Base-by-base conservation (phyloP, 768 basidiomycete species). In the Hydnomerulius pinastri region DNA sequence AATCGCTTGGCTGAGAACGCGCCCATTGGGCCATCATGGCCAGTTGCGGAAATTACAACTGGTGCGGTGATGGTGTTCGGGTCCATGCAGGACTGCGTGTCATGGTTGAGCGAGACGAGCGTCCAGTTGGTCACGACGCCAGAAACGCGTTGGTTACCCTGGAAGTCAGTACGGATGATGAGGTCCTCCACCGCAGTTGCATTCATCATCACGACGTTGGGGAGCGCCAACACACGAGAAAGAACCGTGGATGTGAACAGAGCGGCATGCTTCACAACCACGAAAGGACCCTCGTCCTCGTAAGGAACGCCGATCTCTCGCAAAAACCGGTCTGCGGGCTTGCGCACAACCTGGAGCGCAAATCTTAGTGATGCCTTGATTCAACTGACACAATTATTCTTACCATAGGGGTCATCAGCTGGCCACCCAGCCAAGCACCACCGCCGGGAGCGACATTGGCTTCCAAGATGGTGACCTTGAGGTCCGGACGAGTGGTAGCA, bases 1-100 rank as follows among this genome's bases (percentile, higher is more conserved):
- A 90, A 76, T 30, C 88, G 77, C 69, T 90, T 90, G 53, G 88
- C 88, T 11, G 82, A 83, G 72, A 90, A 90, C 3, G 87, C 87
- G 37, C 88, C 88, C 82, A 89, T 88, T 3, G 83, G 83, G 1
- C 86, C 86, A 54, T 90, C 87, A 58, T 89, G 86, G 10, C 88
- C 87, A 4, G 86, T 87, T 18, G 85, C 85, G 21, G 83, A 82
- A 43, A 87, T 71, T 59, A 88, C 71, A 10, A 90, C 73, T 1
- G 87, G 88, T 4, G 87, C 86, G n/a, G 87, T 90, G 67, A 90
- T 85, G 9, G 85, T 86, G 70, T 86, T 85, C 36, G 87, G 87
- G 66, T 90, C 87, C 82, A 85, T 85, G 72, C 80, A 83, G 7
- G 81, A 85, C 68, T 89, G 87, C 41, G 86, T 87, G 56, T 87